Conservation (phyloP, 2,329 filamentous ascomycete genomes). For the Botrytis fragariae region DNA sequence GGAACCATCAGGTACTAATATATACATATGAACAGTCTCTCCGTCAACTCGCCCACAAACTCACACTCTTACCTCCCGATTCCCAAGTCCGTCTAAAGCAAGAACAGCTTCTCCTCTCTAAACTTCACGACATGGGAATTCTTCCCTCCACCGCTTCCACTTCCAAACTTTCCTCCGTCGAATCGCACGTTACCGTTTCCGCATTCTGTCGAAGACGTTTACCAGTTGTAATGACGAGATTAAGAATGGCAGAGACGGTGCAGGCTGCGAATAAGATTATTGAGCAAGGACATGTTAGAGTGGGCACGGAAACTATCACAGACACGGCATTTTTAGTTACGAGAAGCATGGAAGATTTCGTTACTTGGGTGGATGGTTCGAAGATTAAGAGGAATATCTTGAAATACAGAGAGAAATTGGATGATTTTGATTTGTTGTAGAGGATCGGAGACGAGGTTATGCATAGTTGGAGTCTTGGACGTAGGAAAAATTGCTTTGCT, state of each 20-base stretch:
- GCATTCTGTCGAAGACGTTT: constrained; percentile 82
- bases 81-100: constrained; percentile 78
- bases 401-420: constrained; percentile 90
- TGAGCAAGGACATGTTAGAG: constrained; percentile 89
- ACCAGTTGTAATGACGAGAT: constrained; percentile 84
- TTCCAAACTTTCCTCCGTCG: constrained; percentile 77
- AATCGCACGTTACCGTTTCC: constrained; percentile 83
- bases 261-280: constrained; percentile 82
- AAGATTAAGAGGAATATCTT: constrained; percentile 97
- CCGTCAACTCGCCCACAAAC: constrained; percentile 82
- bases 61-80: constrained; percentile 77
- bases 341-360: constrained; percentile 88
- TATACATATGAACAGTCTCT: constrained; percentile 58
- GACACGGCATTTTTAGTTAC: constrained; percentile 89
- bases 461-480: constrained; percentile 15
- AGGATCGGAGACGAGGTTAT: neutral
- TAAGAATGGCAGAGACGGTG: constrained; percentile 89
- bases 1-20: neutral
- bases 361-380: constrained; percentile 92
- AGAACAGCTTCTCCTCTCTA: constrained; percentile 83
- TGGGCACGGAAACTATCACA: constrained; percentile 85
- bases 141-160: constrained; percentile 63
- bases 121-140: constrained; percentile 90
- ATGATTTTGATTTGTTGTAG: constrained; percentile 90
- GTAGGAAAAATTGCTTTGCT: neutral